These are phyloP conservation scores for Phlyctochytrium planicorne DNA, from an alignment of 192 early-diverging fungal species.

Conservation along the genomic window DNA sequence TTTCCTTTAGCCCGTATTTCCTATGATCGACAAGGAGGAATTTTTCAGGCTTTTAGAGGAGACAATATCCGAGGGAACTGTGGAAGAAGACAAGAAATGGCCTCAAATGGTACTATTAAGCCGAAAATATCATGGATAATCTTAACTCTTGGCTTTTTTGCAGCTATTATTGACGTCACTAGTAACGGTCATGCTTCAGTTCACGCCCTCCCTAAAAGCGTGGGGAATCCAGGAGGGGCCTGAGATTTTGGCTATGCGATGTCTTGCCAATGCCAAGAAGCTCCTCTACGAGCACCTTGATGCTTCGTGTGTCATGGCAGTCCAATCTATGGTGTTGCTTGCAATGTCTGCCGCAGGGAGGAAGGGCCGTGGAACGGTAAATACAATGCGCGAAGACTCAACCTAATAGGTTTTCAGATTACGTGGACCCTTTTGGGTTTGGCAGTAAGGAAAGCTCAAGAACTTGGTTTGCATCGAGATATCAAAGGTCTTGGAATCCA, in stretches of 20 bases:
- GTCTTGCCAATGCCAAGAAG: conserved; percentile 5
- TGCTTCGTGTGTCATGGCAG: conserved; percentile 9
- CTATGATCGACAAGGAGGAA: conserved; percentile 8
- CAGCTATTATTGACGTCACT: conserved; percentile 17
- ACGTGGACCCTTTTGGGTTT: conserved; percentile 21
- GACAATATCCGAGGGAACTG: background rate
- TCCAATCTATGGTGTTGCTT: conserved; percentile 18
- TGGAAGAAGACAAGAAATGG: background rate
- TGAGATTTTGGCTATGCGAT: background rate
- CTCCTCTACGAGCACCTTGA: conserved; percentile 23
- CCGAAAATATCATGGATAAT: too few species aligned
- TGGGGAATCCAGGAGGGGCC: conserved; percentile 16
- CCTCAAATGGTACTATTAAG: too few species aligned
- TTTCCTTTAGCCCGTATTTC: background rate
- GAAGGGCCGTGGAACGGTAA: conserved; percentile 17
- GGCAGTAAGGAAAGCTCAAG: conserved; percentile 22
- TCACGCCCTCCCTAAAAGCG: conserved; percentile 18
- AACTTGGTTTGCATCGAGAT: conserved; percentile 22
- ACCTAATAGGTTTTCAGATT: too few species aligned
- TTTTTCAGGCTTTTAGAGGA: background rate
- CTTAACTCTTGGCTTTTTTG: too few species aligned
- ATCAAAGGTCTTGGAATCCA: conserved; percentile 11
- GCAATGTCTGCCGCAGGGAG: conserved; percentile 9
- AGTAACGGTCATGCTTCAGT: conserved; percentile 22
- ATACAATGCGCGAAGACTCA: too few species aligned